Evolutionary conservation across 2,329 filamentous ascomycete genomes (phyloP), one percentile per base, ranked within the genome.

Genomic region (Pestalotiopsis sp.): DNA sequence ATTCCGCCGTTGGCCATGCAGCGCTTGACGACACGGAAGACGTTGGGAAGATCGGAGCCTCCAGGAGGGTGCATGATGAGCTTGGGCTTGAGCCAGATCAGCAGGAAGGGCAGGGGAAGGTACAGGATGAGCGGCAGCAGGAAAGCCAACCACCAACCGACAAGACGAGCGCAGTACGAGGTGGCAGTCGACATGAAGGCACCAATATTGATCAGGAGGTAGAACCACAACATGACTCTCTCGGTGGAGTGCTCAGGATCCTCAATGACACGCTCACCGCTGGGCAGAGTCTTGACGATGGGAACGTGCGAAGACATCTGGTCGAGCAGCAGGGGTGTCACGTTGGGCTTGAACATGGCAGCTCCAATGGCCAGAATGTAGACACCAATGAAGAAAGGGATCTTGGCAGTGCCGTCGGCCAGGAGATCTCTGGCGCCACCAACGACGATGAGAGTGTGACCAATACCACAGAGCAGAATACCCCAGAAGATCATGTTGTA

Each of bases 401-500:
- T 82, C 70, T 86, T 83, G 63, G 84, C 82, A 12, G 81, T 80
- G 49, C 82, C 84, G 45, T 79, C 80, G 12, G 78, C 80, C 17
- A 87, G 78, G 2, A 87, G 80, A 6, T 76, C 70, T 69, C 80
- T 82, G 25, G 83, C 78, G 36, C 83, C 90, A 1, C 90, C 90
- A 20, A 87, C 82, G 69, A 93, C 86, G 66, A 94, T 84, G 66
- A 94, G 86, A 17, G 89, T 77, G 73, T 93, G 90, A 11, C 91
- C 91, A 36, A 92, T 64, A 77, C 92, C 88, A 66, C 91, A 91
- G 49, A 92, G 84, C 2, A 80, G 80, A n/a, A 92, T 89, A 71
- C 92, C 91, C 75, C 87, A 87, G 78, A 90, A 88, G 74, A 94
- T 94, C 52, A 92, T 91, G 73, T 85, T 85, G 81, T 90, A 94